These are phyloP conservation scores for Puccinia coronata DNA, from an alignment of 1,284 basidiomycete species.

Conservation along the genomic window DNA sequence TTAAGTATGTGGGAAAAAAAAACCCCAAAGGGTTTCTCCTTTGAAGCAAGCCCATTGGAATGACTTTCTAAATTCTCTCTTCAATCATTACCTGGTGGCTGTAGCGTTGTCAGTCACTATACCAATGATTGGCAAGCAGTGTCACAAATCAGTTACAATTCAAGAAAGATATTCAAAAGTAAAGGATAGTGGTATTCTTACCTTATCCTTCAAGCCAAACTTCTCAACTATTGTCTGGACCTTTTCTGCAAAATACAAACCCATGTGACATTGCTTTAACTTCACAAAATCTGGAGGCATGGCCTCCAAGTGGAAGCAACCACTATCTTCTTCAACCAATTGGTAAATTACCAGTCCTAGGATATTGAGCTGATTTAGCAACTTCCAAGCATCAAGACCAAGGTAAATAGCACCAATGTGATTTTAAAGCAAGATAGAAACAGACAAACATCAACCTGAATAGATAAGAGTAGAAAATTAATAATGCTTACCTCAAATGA, in stretches of 20 bases:
- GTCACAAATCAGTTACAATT: not conserved
- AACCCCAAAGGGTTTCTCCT: not conserved
- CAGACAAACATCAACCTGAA: not conserved
- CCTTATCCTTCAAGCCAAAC: too few species aligned
- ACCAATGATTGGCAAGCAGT: not conserved
- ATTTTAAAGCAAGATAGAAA: not conserved
- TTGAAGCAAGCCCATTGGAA: conserved; percentile 13
- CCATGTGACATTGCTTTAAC: conserved; percentile 4
- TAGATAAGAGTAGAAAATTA: not conserved
- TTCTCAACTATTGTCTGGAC: conserved; percentile 3
- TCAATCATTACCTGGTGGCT: not conserved
- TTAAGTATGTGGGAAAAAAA: conserved; percentile 23
- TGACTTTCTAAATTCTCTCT: not conserved
- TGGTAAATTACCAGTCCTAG: not conserved
- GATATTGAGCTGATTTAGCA: not conserved
- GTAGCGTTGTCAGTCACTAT: conserved; percentile 11
- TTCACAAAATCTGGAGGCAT: not conserved
- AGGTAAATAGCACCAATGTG: not conserved
- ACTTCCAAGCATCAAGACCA: conserved; percentile 9
- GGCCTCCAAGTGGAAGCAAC: too few species aligned
- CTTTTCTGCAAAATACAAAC: conserved; percentile 3
- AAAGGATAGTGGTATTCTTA: not conserved
- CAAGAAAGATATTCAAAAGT: not conserved
- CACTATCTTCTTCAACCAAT: not conserved
- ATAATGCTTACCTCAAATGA: not conserved